Evolutionary conservation across 2,329 filamentous ascomycete species (phyloP).

Genomic region (Cyphellophora attinorum): DNA sequence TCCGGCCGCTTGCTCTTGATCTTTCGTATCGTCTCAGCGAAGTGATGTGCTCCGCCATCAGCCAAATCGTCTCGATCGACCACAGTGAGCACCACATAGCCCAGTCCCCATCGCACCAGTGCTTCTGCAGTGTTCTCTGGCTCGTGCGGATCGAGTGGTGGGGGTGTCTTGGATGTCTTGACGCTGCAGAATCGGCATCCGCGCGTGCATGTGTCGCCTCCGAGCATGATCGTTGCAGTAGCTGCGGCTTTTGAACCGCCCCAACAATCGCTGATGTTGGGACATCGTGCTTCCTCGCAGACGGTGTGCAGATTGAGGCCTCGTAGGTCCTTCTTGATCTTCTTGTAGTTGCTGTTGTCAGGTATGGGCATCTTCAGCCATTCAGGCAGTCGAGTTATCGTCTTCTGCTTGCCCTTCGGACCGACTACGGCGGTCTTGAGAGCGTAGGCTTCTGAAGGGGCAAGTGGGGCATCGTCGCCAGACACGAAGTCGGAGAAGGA

Average conservation of each 20-base stretch:
- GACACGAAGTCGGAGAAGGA: conserved; percentile 55
- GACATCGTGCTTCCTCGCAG: conserved; percentile 93
- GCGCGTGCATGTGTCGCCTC: conserved; percentile 96
- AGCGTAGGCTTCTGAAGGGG: conserved; percentile 45
- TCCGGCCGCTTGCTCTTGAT: conserved; percentile 67
- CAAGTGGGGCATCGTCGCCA: conserved; percentile 32
- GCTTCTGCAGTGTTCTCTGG: conserved; percentile 96
- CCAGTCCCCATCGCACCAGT: conserved; percentile 81
- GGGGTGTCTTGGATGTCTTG: conserved; percentile 68
- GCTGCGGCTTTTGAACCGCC: conserved; percentile 82
- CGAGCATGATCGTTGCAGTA: conserved; percentile 97
- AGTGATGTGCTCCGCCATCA: conserved; percentile 82
- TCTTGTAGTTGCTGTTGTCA: conserved; percentile 76
- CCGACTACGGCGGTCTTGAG: conserved; percentile 54
- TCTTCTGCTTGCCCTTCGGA: conserved; percentile 52
- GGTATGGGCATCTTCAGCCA: conserved; percentile 98
- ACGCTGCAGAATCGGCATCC: conserved; percentile 96
- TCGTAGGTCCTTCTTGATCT: conserved; percentile 86
- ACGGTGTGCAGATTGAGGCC: conserved; percentile 89
- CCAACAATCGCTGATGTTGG: conserved; percentile 98
- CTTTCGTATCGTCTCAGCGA: conserved; percentile 85
- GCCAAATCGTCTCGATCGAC: conserved; percentile 88
- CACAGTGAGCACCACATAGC: conserved; percentile 88
- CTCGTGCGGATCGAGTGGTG: conserved; percentile 87
- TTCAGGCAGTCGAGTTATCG: conserved; percentile 67